These are phyloP conservation scores for Parascedosporium putredinis DNA, from an alignment of 2,329 filamentous ascomycete genomes.

Conservation along the genomic window DNA sequence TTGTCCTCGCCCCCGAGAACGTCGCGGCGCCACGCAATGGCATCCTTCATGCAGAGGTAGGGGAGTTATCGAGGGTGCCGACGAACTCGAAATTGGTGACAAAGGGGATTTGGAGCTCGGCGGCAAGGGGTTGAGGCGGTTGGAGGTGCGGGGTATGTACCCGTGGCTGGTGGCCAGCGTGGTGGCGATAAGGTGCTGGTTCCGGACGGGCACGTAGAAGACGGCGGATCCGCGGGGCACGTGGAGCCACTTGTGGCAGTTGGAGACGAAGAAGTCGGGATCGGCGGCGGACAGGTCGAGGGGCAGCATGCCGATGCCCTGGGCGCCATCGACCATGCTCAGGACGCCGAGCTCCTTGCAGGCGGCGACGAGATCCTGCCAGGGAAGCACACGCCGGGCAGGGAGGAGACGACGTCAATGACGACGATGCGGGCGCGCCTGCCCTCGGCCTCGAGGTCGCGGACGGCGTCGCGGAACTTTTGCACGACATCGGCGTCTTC, in stretches of 20 bases:
- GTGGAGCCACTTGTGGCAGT: slow-evolving; percentile 87
- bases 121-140: slow-evolving; percentile 30
- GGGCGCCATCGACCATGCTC: slow-evolving; percentile 74
- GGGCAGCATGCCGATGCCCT: slow-evolving; percentile 69
- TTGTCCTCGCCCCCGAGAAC: slow-evolving; percentile 63
- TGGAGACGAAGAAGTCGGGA: slow-evolving; percentile 79
- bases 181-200: slow-evolving; percentile 64
- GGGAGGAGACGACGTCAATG: slow-evolving; percentile 71
- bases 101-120: slow-evolving; percentile 44
- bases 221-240: slow-evolving; percentile 71
- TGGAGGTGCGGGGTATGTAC: slow-evolving; percentile 41
- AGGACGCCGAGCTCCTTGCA: slow-evolving; percentile 60
- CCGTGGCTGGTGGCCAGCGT: slow-evolving; percentile 75
- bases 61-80: slow-evolving; percentile 64
- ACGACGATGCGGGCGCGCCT: slow-evolving; percentile 53
- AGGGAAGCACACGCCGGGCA: slow-evolving; percentile 71
- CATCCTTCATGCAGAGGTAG: slow-evolving; percentile 61
- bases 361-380: slow-evolving; percentile 51
- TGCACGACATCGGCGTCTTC: slow-evolving; percentile 56
- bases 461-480: slow-evolving; percentile 50
- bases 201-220: slow-evolving; percentile 65
- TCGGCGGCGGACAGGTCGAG: slow-evolving; percentile 57
- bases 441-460: slow-evolving; percentile 39
- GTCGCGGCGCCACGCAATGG: slow-evolving; percentile 58
- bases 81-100: slow-evolving; percentile 65